Base-by-base conservation (phyloP, 805 yeast genomes). In the Candida pseudoglaebosa region DNA sequence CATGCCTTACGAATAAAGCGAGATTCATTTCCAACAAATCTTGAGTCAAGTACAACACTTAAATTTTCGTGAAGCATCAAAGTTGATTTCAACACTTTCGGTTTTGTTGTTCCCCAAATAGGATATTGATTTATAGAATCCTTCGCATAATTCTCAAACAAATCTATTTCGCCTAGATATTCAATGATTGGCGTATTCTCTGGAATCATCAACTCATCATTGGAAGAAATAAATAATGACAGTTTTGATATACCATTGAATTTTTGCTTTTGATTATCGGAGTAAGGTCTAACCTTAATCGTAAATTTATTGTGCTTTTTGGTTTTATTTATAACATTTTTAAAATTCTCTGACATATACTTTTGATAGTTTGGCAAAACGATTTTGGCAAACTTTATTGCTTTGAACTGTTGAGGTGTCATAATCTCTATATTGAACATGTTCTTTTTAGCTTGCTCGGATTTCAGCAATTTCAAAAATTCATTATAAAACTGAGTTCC, bases 1-100 rank as follows among this genome's bases (percentile, higher is more conserved):
- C 96, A 86, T 7, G 89, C 68, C 42, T 83, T 77, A 42, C 97
- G 69, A 21, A 86, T 66, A 54, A 85, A 91, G 36, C 95, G 62
- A 0, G 89, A 68, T 24, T 73, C 70, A 48, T 87, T 85, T 0
- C 97, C 98, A 4, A 78, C 71, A 30, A 80, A 75, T 42, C 96
- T 71, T n/a, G 89, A 75, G 59, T 90, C 96, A 13, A 90, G 64
- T 3, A 75, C 81, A n/a, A 89, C 49, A 0, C 83, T 82, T 37
- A 36, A 29, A 12, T 13, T 24, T 16, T 17, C 16, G 14, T n/a
- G 28, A 5, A n/a, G 18, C 8, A 37, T 30, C 5, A 51, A 34
- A 16, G 26, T 41, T 0, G 61, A 45, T 38, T 56, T 61, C 21
- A 61, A 52, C 4, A 66, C 72, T 37, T 51, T 56, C 1, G 71